Percentiles rank a stretch among this genome's conserved stretches.
Evolutionary conservation across 1,284 basidiomycete genomes (phyloP).

Genomic region (Anthracocystis setariae): DNA sequence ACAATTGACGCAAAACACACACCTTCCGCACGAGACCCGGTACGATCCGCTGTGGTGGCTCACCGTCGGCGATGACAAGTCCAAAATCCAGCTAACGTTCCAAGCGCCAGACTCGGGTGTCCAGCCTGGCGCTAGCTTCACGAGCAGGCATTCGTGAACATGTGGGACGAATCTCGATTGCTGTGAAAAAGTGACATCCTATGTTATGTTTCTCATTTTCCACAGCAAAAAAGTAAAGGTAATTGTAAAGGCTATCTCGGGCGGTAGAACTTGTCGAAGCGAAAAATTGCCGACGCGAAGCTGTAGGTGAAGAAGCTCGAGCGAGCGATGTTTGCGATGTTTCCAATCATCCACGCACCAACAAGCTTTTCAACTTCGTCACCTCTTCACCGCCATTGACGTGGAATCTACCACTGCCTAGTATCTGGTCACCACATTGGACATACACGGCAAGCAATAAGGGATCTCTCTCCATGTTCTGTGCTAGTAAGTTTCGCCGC

Average conservation of each 20-base stretch:
- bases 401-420: neutral
- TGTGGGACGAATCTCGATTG: too few relatives aligned
- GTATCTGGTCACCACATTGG: slow-evolving; percentile 8
- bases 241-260: slow-evolving; percentile 2
- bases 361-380: slow-evolving; percentile 6
- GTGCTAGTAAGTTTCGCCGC: slow-evolving; percentile 18
- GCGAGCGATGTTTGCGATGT: neutral
- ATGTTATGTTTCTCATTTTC: too few relatives aligned
- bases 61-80: too few relatives aligned
- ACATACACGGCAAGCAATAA: neutral
- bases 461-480: slow-evolving; percentile 22
- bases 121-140: too few relatives aligned
- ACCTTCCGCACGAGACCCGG: slow-evolving; percentile 18
- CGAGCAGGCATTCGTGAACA: too few relatives aligned
- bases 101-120: too few relatives aligned
- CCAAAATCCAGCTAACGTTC: too few relatives aligned
- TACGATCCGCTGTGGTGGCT: neutral
- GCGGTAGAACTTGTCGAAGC: slow-evolving; percentile 9
- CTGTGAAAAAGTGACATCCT: neutral
- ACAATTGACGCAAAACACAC: neutral
- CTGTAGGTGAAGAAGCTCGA: slow-evolving; percentile 7
- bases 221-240: neutral
- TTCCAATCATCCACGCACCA: slow-evolving; percentile 29
- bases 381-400: neutral
- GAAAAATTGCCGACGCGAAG: slow-evolving; percentile 28